Conservation (phyloP, 805 yeast species). For the Yarrowia deformans region DNA sequence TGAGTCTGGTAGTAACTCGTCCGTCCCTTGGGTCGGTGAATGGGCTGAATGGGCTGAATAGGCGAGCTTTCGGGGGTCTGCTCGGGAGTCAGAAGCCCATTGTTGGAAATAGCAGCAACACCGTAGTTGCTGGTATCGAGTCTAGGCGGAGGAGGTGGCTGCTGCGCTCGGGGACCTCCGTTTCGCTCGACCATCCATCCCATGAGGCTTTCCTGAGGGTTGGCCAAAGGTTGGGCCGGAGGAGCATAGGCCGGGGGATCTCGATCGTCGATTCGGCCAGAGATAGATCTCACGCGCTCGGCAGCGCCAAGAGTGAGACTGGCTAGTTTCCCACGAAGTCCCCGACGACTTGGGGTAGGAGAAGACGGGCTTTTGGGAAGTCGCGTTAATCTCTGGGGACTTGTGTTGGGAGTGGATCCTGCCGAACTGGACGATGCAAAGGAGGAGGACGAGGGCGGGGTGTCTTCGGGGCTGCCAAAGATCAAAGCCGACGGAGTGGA, state of each 20-base stretch:
- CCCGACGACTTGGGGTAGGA: conserved; percentile 28
- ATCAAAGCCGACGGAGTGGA: conserved; percentile 29
- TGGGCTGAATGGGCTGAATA: conserved; percentile 1
- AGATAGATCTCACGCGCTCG: conserved; percentile 34
- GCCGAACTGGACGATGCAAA: conserved; percentile 31
- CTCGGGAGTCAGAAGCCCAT: conserved; percentile 21
- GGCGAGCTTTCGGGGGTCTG: conserved; percentile 32
- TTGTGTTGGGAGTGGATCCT: conserved; percentile 22
- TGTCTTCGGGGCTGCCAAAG: conserved; percentile 30
- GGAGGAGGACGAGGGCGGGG: conserved; percentile 23
- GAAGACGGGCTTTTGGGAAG: conserved; percentile 34
- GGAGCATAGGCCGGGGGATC: conserved; percentile 17
- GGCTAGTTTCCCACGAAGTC: conserved; percentile 36
- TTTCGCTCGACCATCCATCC: conserved; percentile 37
- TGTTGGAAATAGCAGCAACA: neutral
- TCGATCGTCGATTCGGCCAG: conserved; percentile 29
- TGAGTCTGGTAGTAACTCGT: conserved; percentile 20
- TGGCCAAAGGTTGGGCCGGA: conserved; percentile 13
- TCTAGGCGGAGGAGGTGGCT: conserved; percentile 17
- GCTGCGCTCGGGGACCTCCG: neutral
- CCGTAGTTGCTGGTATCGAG: conserved; percentile 18
- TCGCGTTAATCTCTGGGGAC: conserved; percentile 15
- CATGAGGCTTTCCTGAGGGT: conserved; percentile 36
- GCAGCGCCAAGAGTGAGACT: conserved; percentile 36
- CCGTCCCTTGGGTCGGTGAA: conserved; percentile 3